Percentiles rank a stretch among this genome's conserved stretches.
Evolutionary conservation across 148 eudicot species (phyloP).

Genomic region (Polygonum maritimum): DNA sequence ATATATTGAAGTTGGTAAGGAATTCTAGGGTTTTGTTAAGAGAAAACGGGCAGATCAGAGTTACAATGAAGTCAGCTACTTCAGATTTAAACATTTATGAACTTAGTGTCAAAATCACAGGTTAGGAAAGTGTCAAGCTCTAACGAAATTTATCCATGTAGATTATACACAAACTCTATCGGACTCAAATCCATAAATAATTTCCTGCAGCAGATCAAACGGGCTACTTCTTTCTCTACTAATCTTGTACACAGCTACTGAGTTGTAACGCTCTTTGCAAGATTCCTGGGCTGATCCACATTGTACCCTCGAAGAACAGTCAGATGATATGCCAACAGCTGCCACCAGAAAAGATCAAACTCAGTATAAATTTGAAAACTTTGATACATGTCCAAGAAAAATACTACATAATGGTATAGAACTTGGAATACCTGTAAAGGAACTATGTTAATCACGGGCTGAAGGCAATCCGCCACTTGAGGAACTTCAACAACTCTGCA

Average conservation of each 20-base stretch:
- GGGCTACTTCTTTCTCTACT: not conserved
- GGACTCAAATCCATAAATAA: not conserved
- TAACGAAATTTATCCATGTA: not conserved
- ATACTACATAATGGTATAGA: not conserved
- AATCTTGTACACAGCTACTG: conserved; percentile 30
- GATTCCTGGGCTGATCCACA: conserved; percentile 96
- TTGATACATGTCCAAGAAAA: not conserved
- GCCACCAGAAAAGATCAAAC: conserved; percentile 19
- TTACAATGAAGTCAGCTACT: too few relatives aligned
- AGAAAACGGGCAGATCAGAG: too few relatives aligned
- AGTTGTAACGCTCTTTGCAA: conserved; percentile 96
- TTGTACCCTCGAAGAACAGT: conserved; percentile 87
- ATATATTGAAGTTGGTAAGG: too few relatives aligned
- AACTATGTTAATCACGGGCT: conserved; percentile 90
- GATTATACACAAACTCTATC: not conserved
- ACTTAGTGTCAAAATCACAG: not conserved
- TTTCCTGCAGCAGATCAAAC: not conserved
- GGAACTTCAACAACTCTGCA: conserved; percentile 91
- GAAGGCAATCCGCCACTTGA: conserved; percentile 82
- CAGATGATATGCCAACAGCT: conserved; percentile 93
- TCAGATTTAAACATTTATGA: too few relatives aligned
- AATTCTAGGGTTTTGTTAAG: too few relatives aligned
- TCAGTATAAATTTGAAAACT: not conserved
- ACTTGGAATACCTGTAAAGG: conserved; percentile 69
- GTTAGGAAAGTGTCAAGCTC: not conserved